These are phyloP conservation scores for Podaxis sp. DNA, from an alignment of 768 basidiomycete species.

Conservation along the genomic window DNA sequence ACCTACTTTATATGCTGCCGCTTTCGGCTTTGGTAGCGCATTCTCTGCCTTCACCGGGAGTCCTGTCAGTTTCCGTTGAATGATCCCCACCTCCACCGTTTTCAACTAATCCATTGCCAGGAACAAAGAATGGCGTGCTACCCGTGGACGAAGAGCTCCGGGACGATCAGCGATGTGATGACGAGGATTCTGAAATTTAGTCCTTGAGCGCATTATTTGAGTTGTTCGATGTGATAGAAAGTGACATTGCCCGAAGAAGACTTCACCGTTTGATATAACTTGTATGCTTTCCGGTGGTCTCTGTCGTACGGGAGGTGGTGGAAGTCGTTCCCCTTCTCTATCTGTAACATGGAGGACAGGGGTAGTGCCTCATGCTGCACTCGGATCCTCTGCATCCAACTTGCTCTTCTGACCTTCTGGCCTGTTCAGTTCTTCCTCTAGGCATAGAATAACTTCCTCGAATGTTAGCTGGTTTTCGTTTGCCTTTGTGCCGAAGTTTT, in stretches of 20 bases:
- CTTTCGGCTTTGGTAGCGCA: conserved; percentile 54
- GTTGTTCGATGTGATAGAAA: neutral
- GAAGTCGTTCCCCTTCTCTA: conserved; percentile 35
- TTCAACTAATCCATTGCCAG: conserved; percentile 9
- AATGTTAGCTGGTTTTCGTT: conserved; percentile 70
- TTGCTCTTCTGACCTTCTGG: conserved; percentile 71
- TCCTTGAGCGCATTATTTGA: neutral
- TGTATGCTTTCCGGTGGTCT: conserved; percentile 68
- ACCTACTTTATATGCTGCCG: conserved; percentile 58
- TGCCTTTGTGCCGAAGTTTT: conserved; percentile 61
- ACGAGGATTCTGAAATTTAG: neutral
- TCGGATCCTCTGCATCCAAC: conserved; percentile 48
- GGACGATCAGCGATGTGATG: conserved; percentile 18
- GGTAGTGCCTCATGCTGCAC: conserved; percentile 51
- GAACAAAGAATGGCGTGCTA: neutral
- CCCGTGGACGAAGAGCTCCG: conserved; percentile 22
- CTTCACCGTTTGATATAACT: conserved; percentile 30
- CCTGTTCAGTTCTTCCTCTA: conserved; percentile 82
- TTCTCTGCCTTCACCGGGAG: conserved; percentile 30
- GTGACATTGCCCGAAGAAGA: neutral
- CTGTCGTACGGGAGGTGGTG: conserved; percentile 44
- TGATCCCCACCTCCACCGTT: neutral
- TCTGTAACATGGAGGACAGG: conserved; percentile 46
- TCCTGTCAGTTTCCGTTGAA: conserved; percentile 44
- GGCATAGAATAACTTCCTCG: conserved; percentile 75